Base-by-base conservation (phyloP, 306 rosid species). In the Arachis hypogaea region DNA sequence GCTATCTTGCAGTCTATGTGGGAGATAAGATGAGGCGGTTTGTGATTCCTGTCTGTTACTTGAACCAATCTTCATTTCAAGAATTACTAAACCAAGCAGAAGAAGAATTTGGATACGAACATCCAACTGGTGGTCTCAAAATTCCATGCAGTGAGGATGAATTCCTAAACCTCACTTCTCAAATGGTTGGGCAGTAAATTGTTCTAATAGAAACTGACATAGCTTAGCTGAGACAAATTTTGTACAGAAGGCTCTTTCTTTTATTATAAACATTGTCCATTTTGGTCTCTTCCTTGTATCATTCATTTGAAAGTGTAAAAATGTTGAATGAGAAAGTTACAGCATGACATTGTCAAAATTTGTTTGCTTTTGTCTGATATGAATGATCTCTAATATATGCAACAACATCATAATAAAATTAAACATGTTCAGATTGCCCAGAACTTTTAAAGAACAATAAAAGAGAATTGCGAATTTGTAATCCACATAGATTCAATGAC, bases 91-190 rank as follows among this genome's bases (percentile, higher is more conserved):
- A 59, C 64, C 64, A 50, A 68, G 74, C 63, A 1, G 78, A 73
- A 67, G 75, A 79, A 79, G 71, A 79, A 51, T 73, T 73, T 22
- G 80, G 84, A 49, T 83, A 46, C 58, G 54, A 80, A 67, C 84
- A 83, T 77, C 82, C 84, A 33, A 73, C 9, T 22, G 75, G 80
- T 9, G 74, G 75, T 16, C 65, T 76, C 63, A 76, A 63, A 46
- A 68, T 76, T 38, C 69, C 80, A 18, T 76, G 69, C 36, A 38
- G 63, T 18, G 69, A 44, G 38, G 55, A 64, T 18, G 69, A 42
- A 38, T 22, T 44, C 54, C 14, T 22, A 38, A 38, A n/a, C 29
- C 45, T 62, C 67, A 41, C 50, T 70, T 70, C 44, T 59, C 43
- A 9, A 29, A 9, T 59, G 44, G 11, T 4, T 59, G 43, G 44